phyloP scores from a whole-genome alignment of 2,329 filamentous ascomycete genomes.

The Alternaria arbusti region DNA sequence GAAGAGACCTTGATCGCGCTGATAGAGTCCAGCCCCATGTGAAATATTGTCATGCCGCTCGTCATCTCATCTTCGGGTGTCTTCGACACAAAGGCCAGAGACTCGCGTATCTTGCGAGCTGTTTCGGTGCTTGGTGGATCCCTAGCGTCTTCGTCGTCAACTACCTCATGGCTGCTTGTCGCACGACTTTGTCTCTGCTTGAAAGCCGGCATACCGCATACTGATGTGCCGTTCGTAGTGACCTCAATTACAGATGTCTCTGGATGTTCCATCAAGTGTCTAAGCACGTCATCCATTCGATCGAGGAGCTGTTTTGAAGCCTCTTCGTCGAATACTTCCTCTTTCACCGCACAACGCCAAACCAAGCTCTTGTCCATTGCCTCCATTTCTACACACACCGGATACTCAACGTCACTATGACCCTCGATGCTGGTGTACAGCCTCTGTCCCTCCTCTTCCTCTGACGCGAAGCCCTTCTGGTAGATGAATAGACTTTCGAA shows the following conservation, averaged over 20 bases:
- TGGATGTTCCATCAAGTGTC: constrained; percentile 59
- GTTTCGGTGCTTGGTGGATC: constrained; percentile 36
- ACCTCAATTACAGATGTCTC: constrained; percentile 63
- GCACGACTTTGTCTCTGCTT: constrained; percentile 2
- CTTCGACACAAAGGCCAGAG: constrained; percentile 65
- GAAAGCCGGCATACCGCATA: constrained; percentile 69
- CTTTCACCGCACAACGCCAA: constrained; percentile 77
- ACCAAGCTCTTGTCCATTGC: constrained; percentile 60
- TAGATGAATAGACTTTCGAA: constrained; percentile 73
- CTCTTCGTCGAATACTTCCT: constrained; percentile 56
- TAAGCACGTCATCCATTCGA: constrained; percentile 66
- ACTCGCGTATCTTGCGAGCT: constrained; percentile 52
- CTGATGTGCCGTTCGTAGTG: constrained; percentile 58
- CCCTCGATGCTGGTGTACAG: constrained; percentile 70
- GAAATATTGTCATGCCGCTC: constrained; percentile 72
- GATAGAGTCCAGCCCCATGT: constrained; percentile 89
- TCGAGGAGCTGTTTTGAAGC: constrained; percentile 61
- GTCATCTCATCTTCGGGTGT: constrained; percentile 64
- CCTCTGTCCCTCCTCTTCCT: constrained; percentile 8
- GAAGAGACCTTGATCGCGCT: constrained; percentile 84
- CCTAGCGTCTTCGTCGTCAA: neutral
- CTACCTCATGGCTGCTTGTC: neutral
- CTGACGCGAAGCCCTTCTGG: constrained; percentile 58
- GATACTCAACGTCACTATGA: constrained; percentile 76
- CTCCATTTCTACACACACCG: constrained; percentile 83